phyloP scores from a whole-genome alignment of 768 basidiomycete species.

The Exsudoporus frostii region DNA sequence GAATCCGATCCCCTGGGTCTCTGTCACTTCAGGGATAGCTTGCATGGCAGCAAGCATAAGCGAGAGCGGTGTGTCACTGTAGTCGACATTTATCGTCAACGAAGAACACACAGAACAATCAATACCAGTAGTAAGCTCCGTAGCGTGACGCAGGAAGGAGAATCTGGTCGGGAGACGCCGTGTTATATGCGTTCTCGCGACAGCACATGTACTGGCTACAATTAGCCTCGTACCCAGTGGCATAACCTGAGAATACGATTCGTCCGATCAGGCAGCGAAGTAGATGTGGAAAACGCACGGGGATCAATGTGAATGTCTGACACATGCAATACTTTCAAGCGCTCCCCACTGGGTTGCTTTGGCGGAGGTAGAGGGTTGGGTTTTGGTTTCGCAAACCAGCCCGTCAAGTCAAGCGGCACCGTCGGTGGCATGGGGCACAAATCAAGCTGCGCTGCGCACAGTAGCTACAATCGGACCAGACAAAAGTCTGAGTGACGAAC shows the following conservation, averaged over 20 bases:
- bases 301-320: constrained; percentile 53
- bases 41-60: constrained; percentile 56
- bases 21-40: constrained; percentile 63
- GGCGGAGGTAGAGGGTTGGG: constrained; percentile 42
- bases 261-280: background rate
- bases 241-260: constrained; percentile 45
- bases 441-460: constrained; percentile 38
- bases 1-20: constrained; percentile 56
- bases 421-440: constrained; percentile 40
- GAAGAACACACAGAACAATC: too few relatives aligned
- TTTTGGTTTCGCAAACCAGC: constrained; percentile 53
- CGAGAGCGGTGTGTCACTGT: constrained; percentile 58
- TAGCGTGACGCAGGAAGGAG: constrained; percentile 60
- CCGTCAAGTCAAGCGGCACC: constrained; percentile 41
- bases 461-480: constrained; percentile 1
- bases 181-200: constrained; percentile 48
- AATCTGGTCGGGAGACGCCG: constrained; percentile 42
- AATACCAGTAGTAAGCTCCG: constrained; percentile 39
- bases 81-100: background rate
- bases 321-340: constrained; percentile 47
- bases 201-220: constrained; percentile 66
- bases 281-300: constrained; percentile 30
- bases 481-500: background rate
- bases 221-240: constrained; percentile 68
- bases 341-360: constrained; percentile 41